phyloP scores from a whole-genome alignment of 2,329 filamentous ascomycete genomes.

The Lomentospora prolificans region DNA sequence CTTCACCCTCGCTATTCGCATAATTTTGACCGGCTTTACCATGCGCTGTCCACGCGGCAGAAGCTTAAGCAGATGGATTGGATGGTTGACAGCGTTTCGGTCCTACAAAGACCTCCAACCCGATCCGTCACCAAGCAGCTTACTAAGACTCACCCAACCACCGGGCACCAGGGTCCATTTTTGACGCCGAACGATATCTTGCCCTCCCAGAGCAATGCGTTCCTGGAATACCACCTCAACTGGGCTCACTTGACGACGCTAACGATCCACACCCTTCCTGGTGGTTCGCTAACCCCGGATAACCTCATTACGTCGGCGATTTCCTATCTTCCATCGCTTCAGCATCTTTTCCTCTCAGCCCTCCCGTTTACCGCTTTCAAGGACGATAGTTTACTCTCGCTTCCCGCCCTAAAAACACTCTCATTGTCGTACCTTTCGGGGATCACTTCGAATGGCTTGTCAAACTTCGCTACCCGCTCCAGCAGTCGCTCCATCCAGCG shows the following conservation, averaged over 20 bases:
- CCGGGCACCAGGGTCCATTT: slow-evolving; percentile 11
- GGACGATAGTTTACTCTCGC: slow-evolving; percentile 41
- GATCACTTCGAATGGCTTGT: slow-evolving; percentile 45
- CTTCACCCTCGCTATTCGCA: slow-evolving; percentile 45
- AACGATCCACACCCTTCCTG: slow-evolving; percentile 48
- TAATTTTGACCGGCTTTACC: slow-evolving; percentile 44
- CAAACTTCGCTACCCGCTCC: slow-evolving; percentile 42
- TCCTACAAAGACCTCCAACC: slow-evolving; percentile 11
- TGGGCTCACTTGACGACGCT: slow-evolving; percentile 48
- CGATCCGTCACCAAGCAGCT: neutral
- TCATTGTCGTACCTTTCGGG: slow-evolving; percentile 46
- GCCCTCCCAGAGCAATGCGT: slow-evolving; percentile 28
- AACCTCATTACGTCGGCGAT: slow-evolving; percentile 41
- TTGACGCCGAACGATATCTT: slow-evolving; percentile 20
- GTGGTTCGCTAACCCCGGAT: slow-evolving; percentile 42
- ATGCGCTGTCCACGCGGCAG: slow-evolving; percentile 47
- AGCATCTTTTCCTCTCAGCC: slow-evolving; percentile 49
- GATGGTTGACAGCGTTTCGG: slow-evolving; percentile 35
- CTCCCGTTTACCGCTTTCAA: slow-evolving; percentile 47
- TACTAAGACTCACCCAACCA: neutral
- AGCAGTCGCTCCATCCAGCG: slow-evolving; percentile 34
- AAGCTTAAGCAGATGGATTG: slow-evolving; percentile 50
- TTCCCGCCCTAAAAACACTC: slow-evolving; percentile 45
- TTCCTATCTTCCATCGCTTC: slow-evolving; percentile 40
- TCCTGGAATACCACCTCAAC: slow-evolving; percentile 40